These are phyloP conservation scores for Penicillium palitans DNA, from an alignment of 2,329 filamentous ascomycete genomes.

Conservation along the genomic window DNA sequence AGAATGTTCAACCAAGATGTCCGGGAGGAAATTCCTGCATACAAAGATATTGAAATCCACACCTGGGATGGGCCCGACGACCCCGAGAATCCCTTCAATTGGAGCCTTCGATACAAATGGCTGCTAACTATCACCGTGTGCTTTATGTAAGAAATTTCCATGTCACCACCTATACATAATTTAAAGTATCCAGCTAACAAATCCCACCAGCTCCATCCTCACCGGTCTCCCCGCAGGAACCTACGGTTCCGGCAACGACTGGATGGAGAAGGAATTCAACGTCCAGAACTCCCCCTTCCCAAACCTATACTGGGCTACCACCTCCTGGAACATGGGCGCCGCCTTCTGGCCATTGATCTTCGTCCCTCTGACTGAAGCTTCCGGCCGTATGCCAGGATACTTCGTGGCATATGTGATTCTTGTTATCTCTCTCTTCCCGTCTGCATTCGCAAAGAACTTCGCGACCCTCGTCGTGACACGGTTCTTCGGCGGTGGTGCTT, in stretches of 20 bases:
- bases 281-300: conserved; percentile 36
- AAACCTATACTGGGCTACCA: conserved; percentile 36
- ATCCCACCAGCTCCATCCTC: conserved; percentile 36
- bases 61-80: conserved; percentile 31
- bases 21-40: neutral
- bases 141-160: conserved; percentile 33
- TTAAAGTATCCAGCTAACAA: neutral
- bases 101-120: conserved; percentile 43
- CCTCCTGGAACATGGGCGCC: conserved; percentile 39
- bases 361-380: conserved; percentile 39
- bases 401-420: conserved; percentile 45
- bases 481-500: conserved; percentile 48
- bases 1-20: conserved; percentile 2
- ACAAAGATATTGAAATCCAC: conserved; percentile 25
- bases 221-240: conserved; percentile 45
- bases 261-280: conserved; percentile 32
- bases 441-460: conserved; percentile 48
- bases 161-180: neutral
- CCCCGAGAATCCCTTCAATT: conserved; percentile 40
- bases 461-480: conserved; percentile 48
- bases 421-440: conserved; percentile 45
- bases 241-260: conserved; percentile 38
- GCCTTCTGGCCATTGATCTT: conserved; percentile 38
- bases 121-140: conserved; percentile 44
- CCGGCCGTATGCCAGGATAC: conserved; percentile 48